These are phyloP conservation scores for Saccharomyces hybrid DNA, from an alignment of 1,139 yeast species.

Conservation along the genomic window DNA sequence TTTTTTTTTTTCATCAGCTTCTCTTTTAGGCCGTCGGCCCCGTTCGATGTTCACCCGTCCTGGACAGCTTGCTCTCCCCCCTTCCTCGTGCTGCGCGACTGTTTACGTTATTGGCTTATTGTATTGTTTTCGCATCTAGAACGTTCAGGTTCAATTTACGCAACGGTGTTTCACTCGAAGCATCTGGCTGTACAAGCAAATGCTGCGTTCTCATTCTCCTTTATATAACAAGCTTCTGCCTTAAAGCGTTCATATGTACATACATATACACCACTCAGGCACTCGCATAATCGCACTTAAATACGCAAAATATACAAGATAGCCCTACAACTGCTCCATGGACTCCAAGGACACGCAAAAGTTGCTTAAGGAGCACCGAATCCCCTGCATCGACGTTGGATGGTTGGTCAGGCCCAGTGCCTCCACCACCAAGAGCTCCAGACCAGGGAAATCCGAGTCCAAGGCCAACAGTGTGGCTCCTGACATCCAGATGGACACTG, in stretches of 20 bases:
- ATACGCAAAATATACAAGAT: not conserved
- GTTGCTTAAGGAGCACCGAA: conserved; percentile 10
- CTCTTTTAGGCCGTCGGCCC: not conserved
- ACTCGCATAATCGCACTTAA: not conserved
- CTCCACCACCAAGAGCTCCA: not conserved
- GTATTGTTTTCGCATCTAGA: not conserved
- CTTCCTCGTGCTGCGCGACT: conserved; percentile 1
- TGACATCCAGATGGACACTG: conserved; percentile 1
- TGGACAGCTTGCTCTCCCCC: not conserved
- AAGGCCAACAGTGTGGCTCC: not conserved
- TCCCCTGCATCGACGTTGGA: conserved; percentile 3
- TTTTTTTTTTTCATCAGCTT: not conserved
- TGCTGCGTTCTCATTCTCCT: not conserved
- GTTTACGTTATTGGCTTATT: not conserved
- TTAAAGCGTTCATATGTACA: not conserved
- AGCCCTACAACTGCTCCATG: conserved; percentile 3
- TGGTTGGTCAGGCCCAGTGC: conserved; percentile 4
- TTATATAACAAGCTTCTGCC: not conserved
- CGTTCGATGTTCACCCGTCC: not conserved
- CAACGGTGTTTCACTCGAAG: not conserved
- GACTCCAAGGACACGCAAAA: conserved; percentile 13
- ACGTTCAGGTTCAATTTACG: not conserved
- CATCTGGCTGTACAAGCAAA: not conserved
- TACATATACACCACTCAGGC: not conserved
- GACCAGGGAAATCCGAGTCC: not conserved